Evolutionary conservation across 176 grass and related monocot species (phyloP).

Genomic region (Poa pratensis): DNA sequence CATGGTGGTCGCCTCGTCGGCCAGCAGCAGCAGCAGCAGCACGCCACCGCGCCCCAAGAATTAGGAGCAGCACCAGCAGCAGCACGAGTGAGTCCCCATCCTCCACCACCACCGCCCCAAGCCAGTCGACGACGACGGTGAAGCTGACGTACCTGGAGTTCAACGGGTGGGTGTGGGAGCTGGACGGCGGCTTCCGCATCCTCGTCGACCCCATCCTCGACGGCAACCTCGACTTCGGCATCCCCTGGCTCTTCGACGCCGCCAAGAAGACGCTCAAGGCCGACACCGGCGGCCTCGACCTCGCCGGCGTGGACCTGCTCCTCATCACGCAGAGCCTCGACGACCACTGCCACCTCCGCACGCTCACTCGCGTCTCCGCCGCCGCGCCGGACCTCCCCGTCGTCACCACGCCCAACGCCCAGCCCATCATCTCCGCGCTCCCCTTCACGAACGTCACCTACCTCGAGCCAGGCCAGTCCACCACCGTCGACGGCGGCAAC

Average conservation of each 20-base stretch:
- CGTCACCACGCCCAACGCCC: slow-evolving; percentile 81
- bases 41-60: neutral
- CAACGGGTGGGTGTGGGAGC: slow-evolving; percentile 93
- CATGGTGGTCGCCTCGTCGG: neutral
- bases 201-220: slow-evolving; percentile 83
- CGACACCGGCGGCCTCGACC: neutral
- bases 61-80: neutral
- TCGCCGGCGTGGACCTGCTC: slow-evolving; percentile 60
- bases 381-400: slow-evolving; percentile 59
- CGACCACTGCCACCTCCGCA: slow-evolving; percentile 88
- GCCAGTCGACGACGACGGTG: neutral
- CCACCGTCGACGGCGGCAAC: slow-evolving; percentile 15
- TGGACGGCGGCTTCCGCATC: slow-evolving; percentile 53
- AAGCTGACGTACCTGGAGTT: slow-evolving; percentile 56
- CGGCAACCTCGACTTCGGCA: slow-evolving; percentile 92
- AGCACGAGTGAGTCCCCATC: neutral
- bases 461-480: slow-evolving; percentile 73
- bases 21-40: neutral
- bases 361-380: slow-evolving; percentile 64
- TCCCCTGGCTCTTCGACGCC: slow-evolving; percentile 81
- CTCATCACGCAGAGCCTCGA: slow-evolving; percentile 97
- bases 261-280: slow-evolving; percentile 60
- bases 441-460: slow-evolving; percentile 68
- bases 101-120: neutral
- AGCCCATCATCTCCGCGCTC: slow-evolving; percentile 51